phyloP scores from a whole-genome alignment of 139 green algal genomes.

The Chlorella vulgaris region DNA sequence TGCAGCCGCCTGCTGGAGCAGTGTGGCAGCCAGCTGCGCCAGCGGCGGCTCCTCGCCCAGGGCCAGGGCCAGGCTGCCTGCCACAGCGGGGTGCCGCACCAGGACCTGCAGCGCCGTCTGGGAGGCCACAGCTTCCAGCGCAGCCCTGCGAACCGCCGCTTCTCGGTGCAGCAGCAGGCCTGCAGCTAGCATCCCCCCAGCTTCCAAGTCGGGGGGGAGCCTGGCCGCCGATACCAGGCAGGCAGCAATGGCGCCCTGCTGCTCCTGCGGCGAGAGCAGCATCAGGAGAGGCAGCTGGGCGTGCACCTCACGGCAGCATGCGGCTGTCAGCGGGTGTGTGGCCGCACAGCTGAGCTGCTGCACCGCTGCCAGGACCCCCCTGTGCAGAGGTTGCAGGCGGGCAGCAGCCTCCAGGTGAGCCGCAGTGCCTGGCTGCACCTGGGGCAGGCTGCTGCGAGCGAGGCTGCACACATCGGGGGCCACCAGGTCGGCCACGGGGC shows the following conservation, averaged over 20 bases:
- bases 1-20: neutral
- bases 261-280: neutral
- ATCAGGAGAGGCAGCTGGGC: neutral
- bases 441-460: neutral
- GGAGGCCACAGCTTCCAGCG: neutral
- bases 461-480: neutral
- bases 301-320: neutral
- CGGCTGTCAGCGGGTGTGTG: neutral
- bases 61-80: neutral
- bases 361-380: neutral
- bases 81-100: neutral
- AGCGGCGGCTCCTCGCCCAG: neutral
- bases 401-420: neutral
- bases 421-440: neutral
- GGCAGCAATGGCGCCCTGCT: neutral
- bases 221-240: neutral
- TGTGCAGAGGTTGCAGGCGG: neutral
- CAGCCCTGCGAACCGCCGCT: neutral
- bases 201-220: neutral
- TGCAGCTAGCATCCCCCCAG: neutral
- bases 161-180: neutral
- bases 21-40: slow-evolving; percentile 3
- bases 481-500: neutral
- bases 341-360: neutral
- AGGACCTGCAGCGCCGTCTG: neutral